Conservation (phyloP, 169 alveolate species). For the Plasmodium yoelii region DNA sequence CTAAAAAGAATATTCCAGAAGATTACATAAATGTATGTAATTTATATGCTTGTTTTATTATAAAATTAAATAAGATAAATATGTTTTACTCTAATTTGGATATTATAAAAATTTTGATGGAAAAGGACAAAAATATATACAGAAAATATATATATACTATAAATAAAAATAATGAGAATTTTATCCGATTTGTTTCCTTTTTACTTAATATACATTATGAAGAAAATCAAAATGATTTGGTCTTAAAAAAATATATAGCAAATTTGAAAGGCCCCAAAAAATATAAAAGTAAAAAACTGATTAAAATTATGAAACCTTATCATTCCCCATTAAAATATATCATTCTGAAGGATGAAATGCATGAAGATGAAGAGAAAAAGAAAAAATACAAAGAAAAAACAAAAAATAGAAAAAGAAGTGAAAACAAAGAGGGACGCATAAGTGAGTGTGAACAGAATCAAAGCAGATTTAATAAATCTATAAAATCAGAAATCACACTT, state of each 20-base stretch:
- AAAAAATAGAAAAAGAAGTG: background rate
- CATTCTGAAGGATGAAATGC: constrained; percentile 62
- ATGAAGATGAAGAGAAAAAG: constrained; percentile 25
- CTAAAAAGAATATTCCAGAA: background rate
- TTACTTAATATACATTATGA: constrained; percentile 49
- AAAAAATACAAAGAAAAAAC: constrained; percentile 2
- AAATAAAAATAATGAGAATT: constrained; percentile 63
- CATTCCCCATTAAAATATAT: constrained; percentile 75
- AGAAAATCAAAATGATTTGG: constrained; percentile 53
- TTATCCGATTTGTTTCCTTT: constrained; percentile 25
- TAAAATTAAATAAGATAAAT: constrained; percentile 54
- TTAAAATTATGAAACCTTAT: constrained; percentile 65
- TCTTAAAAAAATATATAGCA: constrained; percentile 44
- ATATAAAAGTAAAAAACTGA: constrained; percentile 61
- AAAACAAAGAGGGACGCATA: background rate
- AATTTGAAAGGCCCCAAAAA: constrained; percentile 50
- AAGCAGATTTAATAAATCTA: background rate
- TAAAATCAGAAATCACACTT: background rate
- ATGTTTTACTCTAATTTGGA: constrained; percentile 70
- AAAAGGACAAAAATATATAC: constrained; percentile 29
- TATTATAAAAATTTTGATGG: constrained; percentile 41
- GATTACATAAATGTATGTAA: background rate
- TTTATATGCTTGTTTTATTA: constrained; percentile 24
- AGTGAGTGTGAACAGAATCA: background rate
- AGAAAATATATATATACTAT: constrained; percentile 65